Percentiles rank a stretch among this genome's conserved stretches.
Conservation (phyloP, 352 stramenopile genomes). For the Globisporangium nodosum region DNA sequence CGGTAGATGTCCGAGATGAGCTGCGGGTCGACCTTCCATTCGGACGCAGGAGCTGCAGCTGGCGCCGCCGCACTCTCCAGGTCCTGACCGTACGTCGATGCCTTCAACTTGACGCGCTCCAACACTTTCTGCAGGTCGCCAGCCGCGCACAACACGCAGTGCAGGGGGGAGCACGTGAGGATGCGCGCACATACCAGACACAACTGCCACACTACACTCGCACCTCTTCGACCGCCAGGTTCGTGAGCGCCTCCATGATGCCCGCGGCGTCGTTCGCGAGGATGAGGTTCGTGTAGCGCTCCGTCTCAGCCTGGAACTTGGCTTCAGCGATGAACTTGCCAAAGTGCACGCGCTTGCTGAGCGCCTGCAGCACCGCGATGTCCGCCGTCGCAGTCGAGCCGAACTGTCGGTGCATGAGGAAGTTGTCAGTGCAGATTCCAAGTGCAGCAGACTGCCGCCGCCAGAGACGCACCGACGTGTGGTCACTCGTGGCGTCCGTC, state of each 20-base stretch:
- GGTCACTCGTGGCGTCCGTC: slow-evolving; percentile 85
- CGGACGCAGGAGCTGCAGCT: slow-evolving; percentile 17
- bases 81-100: slow-evolving; percentile 93
- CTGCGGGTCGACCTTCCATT: slow-evolving; percentile 93
- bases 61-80: slow-evolving; percentile 40
- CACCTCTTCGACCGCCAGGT: slow-evolving; percentile 90
- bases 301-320: slow-evolving; percentile 93
- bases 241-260: slow-evolving; percentile 96
- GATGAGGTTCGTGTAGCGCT: slow-evolving; percentile 92
- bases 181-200: neutral
- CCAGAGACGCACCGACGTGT: slow-evolving; percentile 41
- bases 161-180: neutral
- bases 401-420: slow-evolving; percentile 27
- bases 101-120: slow-evolving; percentile 93
- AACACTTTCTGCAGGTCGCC: slow-evolving; percentile 64
- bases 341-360: slow-evolving; percentile 97
- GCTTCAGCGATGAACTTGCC: slow-evolving; percentile 98
- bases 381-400: slow-evolving; percentile 84
- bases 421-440: too few relatives aligned
- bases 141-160: neutral
- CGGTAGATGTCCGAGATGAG: slow-evolving; percentile 96
- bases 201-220: slow-evolving; percentile 15
- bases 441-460: too few relatives aligned
- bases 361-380: slow-evolving; percentile 91
- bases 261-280: slow-evolving; percentile 89